phyloP scores from a whole-genome alignment of 2,329 filamentous ascomycete species.

The Penicillium fuscoglaucum region DNA sequence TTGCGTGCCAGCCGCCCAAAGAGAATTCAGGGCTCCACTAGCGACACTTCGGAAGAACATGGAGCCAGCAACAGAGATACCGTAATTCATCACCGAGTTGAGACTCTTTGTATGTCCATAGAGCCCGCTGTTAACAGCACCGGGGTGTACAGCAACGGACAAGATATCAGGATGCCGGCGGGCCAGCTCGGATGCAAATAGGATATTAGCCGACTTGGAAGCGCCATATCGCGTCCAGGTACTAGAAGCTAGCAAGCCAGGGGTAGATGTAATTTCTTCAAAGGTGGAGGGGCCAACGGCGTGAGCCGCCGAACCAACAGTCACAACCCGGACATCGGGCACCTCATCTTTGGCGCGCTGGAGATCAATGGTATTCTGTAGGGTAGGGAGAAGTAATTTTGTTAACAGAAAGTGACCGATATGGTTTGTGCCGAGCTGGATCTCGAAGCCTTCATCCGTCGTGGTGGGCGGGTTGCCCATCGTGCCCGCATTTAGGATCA shows the following conservation, averaged over 20 bases:
- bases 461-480: slow-evolving; percentile 44
- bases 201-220: slow-evolving; percentile 54
- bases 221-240: slow-evolving; percentile 52
- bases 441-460: slow-evolving; percentile 46
- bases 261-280: slow-evolving; percentile 41
- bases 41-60: slow-evolving; percentile 34
- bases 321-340: slow-evolving; percentile 35
- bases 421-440: slow-evolving; percentile 51
- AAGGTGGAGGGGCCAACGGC: slow-evolving; percentile 35
- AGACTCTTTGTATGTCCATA: slow-evolving; percentile 35
- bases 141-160: slow-evolving; percentile 53
- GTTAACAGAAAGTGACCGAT: slow-evolving; percentile 49
- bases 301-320: slow-evolving; percentile 40
- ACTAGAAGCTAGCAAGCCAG: slow-evolving; percentile 34
- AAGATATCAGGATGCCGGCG: slow-evolving; percentile 46
- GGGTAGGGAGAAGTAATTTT: slow-evolving; percentile 45
- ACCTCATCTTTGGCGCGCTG: slow-evolving; percentile 33
- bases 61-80: slow-evolving; percentile 20
- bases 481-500: slow-evolving; percentile 51
- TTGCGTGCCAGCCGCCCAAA: slow-evolving; percentile 42
- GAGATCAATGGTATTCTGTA: slow-evolving; percentile 37
- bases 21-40: slow-evolving; percentile 43
- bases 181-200: slow-evolving; percentile 50
- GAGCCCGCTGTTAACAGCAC: slow-evolving; percentile 46
- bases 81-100: slow-evolving; percentile 26